phyloP scores from a whole-genome alignment of 2,329 filamentous ascomycete species.

The Taxawa tesnikishii region DNA sequence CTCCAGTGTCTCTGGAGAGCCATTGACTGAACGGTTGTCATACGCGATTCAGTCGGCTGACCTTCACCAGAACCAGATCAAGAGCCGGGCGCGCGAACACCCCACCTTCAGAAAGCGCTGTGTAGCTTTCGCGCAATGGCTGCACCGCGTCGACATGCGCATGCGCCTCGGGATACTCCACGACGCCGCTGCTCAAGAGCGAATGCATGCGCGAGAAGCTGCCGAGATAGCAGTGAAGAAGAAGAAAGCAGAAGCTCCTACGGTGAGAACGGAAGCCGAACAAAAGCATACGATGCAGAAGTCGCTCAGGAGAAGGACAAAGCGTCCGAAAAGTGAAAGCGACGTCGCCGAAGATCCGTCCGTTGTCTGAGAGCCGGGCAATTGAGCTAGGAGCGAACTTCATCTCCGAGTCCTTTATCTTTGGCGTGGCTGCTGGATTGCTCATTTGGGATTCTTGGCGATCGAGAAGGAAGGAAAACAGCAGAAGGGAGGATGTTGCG shows the following conservation, averaged over 20 bases:
- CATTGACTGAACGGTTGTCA: constrained; percentile 4
- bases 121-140: constrained; percentile 48
- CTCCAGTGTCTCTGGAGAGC: constrained; percentile 2
- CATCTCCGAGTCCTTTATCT: constrained; percentile 55
- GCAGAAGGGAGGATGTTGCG: constrained; percentile 46
- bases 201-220: constrained; percentile 39
- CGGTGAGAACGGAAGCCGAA: constrained; percentile 50
- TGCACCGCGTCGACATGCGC: constrained; percentile 57
- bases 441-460: constrained; percentile 52
- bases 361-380: constrained; percentile 53
- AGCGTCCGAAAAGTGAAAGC: constrained; percentile 23
- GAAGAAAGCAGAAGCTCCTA: constrained; percentile 35
- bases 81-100: constrained; percentile 56
- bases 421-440: constrained; percentile 48
- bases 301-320: constrained; percentile 29
- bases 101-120: constrained; percentile 51
- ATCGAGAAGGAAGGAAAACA: constrained; percentile 47
- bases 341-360: constrained; percentile 45
- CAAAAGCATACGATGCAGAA: constrained; percentile 43
- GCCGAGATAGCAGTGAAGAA: constrained; percentile 44
- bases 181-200: constrained; percentile 43
- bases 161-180: constrained; percentile 54
- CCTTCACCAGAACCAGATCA: constrained; percentile 48
- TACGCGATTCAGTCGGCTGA: too few species aligned
- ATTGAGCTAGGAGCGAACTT: constrained; percentile 60